Evolutionary conservation across 306 rosid species (phyloP), one percentile per base, ranked within the genome.

Genomic region (Cucurbita ficifolia): DNA sequence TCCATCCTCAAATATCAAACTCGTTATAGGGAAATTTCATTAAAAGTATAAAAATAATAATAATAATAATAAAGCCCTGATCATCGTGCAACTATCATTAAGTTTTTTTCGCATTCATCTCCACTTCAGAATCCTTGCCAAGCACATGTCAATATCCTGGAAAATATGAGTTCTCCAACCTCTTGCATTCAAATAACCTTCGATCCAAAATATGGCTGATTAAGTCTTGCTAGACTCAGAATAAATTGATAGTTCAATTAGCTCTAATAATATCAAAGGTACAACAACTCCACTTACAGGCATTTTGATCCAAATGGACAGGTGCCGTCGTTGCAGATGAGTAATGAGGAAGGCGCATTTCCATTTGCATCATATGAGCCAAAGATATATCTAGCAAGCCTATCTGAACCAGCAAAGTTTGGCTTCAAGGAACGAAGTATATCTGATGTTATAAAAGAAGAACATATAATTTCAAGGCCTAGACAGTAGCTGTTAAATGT

Each of bases 371-470:
- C 84, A 17, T 80, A 76, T 75, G 91, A 75, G 78, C 92, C 92
- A 87, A 85, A 92, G 73, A 92, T 84, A 65, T 80, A 49, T 38
- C 52, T 50, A 68, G 80, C 64, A 74, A 90, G 90, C 82, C 68
- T 9, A 76, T 83, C 77, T 4, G 92, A 83, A 65, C 78, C 72
- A 51, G 77, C 77, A 77, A 80, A 51, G 79, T 88, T 88, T 50
- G 96, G 86, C 83, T 78, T 82, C 53, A 83, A 59, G 55, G 85
- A 88, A 82, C 80, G 73, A 68, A 90, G 87, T 60, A 85, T 76
- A 87, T 90, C 96, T 92, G 87, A 73, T 56, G 60, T 75, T 75
- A 1, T 87, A 61, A 92, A 90, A 90, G 64, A 73, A 74, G 64
- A 73, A 74, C 77, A 74, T 5, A 43, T 17, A 7, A 74, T 29